Conservation (phyloP, 1,284 basidiomycete genomes). For the Phlebopus sp. region DNA sequence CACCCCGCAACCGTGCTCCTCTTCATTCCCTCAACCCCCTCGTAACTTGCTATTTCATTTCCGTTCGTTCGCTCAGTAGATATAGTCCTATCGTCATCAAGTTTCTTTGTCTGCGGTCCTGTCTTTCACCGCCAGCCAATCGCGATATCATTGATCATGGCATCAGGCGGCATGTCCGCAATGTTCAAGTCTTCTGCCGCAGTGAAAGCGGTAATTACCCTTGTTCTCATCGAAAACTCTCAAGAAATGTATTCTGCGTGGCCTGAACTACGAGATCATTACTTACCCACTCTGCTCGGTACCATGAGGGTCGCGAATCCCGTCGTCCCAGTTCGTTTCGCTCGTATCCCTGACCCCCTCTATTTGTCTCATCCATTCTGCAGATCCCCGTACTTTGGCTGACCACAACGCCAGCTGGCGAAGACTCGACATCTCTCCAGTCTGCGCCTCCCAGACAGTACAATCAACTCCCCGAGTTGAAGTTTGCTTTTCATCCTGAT, state of each 20-base stretch:
- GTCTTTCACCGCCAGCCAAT: conserved; percentile 1
- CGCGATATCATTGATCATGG: conserved; percentile 12
- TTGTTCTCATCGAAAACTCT: conserved; percentile 65
- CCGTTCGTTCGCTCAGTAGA: conserved; percentile 5
- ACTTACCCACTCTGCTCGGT: conserved; percentile 49
- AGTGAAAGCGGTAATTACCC: conserved; percentile 43
- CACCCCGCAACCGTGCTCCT: conserved; percentile 7
- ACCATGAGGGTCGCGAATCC: conserved; percentile 39
- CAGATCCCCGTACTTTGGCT: conserved; percentile 44
- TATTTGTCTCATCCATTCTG: background rate
- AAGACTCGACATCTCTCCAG: conserved; percentile 32
- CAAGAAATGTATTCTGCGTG: conserved; percentile 46
- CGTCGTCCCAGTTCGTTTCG: conserved; percentile 34
- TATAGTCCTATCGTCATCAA: background rate
- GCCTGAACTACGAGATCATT: conserved; percentile 53
- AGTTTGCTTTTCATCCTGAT: conserved; percentile 40
- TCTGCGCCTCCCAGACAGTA: conserved; percentile 31
- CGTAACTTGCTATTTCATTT: conserved; percentile 9
- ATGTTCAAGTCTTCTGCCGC: conserved; percentile 38
- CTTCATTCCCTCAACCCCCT: conserved; percentile 11
- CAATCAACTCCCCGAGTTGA: conserved; percentile 41
- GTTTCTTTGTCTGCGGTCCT: background rate
- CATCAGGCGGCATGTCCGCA: conserved; percentile 7
- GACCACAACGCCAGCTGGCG: conserved; percentile 33
- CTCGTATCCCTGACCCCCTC: background rate